A percentile compares a stretch with the other conserved stretches of the same genome.
phyloP scores from a whole-genome alignment of 257 asterid genomes.

The Cinchona pubescens region DNA sequence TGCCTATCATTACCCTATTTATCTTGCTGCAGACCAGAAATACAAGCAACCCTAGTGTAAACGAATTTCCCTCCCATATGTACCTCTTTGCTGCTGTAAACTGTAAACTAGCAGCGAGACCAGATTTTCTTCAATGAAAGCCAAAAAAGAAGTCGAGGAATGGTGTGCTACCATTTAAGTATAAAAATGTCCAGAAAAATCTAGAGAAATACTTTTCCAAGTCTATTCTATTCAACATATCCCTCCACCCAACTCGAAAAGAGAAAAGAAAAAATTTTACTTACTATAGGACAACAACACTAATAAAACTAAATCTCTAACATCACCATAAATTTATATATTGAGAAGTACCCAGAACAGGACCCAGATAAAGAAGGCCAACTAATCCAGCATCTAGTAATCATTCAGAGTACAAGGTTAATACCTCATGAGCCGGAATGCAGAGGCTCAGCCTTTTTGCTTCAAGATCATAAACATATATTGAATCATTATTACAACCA shows the following conservation, averaged over 20 bases:
- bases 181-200: neutral
- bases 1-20: neutral
- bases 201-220: neutral
- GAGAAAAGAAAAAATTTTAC: neutral
- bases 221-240: neutral
- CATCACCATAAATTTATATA: neutral
- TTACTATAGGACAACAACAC: neutral
- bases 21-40: neutral
- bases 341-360: neutral
- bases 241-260: neutral
- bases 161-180: neutral
- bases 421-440: constrained; percentile 89
- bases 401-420: constrained; percentile 2
- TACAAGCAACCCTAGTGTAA: neutral
- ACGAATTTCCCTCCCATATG: neutral
- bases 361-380: neutral
- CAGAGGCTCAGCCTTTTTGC: constrained; percentile 59
- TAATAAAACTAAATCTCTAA: neutral
- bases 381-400: constrained; percentile 1
- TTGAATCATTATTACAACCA: constrained; percentile 66
- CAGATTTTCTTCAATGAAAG: neutral
- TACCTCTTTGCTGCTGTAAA: neutral
- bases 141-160: neutral
- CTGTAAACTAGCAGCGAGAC: neutral
- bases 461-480: constrained; percentile 87